A percentile compares a stretch with the other conserved stretches of the same genome.
phyloP scores from a whole-genome alignment of 2,329 filamentous ascomycete species.

The Cladosporium sp. region DNA sequence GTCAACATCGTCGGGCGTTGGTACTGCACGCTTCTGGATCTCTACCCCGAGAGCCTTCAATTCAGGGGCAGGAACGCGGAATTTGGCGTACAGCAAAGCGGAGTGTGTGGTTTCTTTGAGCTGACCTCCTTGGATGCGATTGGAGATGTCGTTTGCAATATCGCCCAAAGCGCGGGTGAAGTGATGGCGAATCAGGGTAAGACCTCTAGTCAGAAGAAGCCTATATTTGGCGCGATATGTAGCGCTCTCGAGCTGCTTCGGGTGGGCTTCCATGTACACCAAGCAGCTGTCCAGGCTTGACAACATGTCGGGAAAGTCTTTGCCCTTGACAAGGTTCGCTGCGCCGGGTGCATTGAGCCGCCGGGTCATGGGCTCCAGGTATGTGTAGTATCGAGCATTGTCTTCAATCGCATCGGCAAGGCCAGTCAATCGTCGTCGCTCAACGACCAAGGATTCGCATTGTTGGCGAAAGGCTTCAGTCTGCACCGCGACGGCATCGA shows the following conservation, averaged over 20 bases:
- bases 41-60: constrained; percentile 62
- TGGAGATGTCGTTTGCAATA: constrained; percentile 57
- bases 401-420: constrained; percentile 81
- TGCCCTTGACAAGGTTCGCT: constrained; percentile 74
- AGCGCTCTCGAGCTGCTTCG: constrained; percentile 79
- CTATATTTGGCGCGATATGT: constrained; percentile 85
- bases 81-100: constrained; percentile 66
- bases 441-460: constrained; percentile 79
- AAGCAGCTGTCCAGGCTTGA: constrained; percentile 84
- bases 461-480: constrained; percentile 90
- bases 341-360: constrained; percentile 89
- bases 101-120: constrained; percentile 69
- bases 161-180: constrained; percentile 60
- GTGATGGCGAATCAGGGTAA: constrained; percentile 63
- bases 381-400: constrained; percentile 91
- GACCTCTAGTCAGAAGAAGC: constrained; percentile 65
- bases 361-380: constrained; percentile 84
- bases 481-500: constrained; percentile 80
- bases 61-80: constrained; percentile 60
- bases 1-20: constrained; percentile 36
- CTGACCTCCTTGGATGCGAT: constrained; percentile 61
- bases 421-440: constrained; percentile 72
- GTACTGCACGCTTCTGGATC: constrained; percentile 62
- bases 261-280: constrained; percentile 83
- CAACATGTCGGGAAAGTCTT: constrained; percentile 83